A percentile compares a stretch with the other conserved stretches of the same genome.
These are phyloP conservation scores for Graphilbum fragrans DNA, from an alignment of 2,329 filamentous ascomycete species.

Conservation along the genomic window DNA sequence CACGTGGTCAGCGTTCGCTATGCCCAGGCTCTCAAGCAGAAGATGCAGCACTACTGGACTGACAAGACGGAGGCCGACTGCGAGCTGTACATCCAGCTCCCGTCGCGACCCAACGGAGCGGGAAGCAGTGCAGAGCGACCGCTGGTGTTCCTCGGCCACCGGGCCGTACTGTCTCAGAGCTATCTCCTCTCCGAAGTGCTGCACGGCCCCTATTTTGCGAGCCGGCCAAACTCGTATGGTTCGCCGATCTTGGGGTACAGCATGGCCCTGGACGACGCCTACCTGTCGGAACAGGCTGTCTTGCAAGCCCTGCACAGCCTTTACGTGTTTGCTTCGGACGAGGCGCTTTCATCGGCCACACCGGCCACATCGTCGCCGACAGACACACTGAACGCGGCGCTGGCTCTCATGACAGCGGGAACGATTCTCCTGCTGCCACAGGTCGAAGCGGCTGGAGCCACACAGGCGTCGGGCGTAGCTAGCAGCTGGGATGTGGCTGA, in stretches of 20 bases:
- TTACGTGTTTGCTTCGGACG: constrained; percentile 9
- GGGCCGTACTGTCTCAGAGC: constrained; percentile 10
- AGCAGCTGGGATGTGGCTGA: constrained; percentile 10
- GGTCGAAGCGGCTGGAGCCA: constrained; percentile 5
- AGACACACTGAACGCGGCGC: constrained; percentile 6
- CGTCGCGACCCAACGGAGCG: not conserved
- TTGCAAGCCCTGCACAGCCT: constrained; percentile 9
- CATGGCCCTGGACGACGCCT: constrained; percentile 7
- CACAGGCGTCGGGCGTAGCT: constrained; percentile 6
- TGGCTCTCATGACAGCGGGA: constrained; percentile 9
- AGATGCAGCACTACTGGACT: not conserved
- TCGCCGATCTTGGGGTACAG: constrained; percentile 3
- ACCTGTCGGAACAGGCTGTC: constrained; percentile 6
- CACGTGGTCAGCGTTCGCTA: not conserved
- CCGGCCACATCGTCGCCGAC: not conserved
- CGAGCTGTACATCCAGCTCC: not conserved
- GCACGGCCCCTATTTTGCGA: not conserved
- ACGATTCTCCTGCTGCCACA: constrained; percentile 9
- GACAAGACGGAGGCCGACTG: not conserved
- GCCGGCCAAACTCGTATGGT: constrained; percentile 6
- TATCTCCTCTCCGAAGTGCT: constrained; percentile 8
- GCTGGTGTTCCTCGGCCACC: constrained; percentile 10
- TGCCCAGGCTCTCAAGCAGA: not conserved
- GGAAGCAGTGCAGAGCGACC: not conserved
- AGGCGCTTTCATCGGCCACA: not conserved